Evolutionary conservation across 441 rosid species (phyloP).

Genomic region (Viola pubescens): DNA sequence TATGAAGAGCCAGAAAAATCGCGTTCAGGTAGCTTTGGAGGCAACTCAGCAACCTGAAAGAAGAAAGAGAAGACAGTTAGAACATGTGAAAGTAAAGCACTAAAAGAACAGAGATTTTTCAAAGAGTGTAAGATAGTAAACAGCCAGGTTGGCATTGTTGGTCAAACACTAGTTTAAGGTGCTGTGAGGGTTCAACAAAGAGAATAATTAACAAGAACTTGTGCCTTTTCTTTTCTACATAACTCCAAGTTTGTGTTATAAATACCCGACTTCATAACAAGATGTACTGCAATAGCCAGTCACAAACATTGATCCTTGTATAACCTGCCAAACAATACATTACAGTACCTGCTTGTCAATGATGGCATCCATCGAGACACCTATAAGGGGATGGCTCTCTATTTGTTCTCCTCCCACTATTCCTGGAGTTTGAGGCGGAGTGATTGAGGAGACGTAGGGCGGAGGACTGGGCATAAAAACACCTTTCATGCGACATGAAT

Average conservation of each 20-base stretch:
- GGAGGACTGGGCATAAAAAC: conserved; percentile 56
- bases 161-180: not conserved
- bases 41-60: conserved; percentile 47
- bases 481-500: conserved; percentile 69
- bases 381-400: conserved; percentile 37
- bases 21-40: conserved; percentile 54
- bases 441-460: conserved; percentile 51
- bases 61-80: conserved; percentile 11
- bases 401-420: conserved; percentile 47
- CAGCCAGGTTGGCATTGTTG: too few relatives aligned
- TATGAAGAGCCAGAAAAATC: conserved; percentile 75
- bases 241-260: not conserved
- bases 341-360: conserved; percentile 71
- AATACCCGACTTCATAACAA: conserved; percentile 6
- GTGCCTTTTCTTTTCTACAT: not conserved
- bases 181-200: conserved; percentile 1
- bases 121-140: too few relatives aligned
- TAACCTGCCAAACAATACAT: conserved; percentile 1
- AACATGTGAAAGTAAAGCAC: not conserved
- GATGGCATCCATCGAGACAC: conserved; percentile 44
- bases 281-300: conserved; percentile 1
- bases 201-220: not conserved
- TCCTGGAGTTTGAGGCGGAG: conserved; percentile 44
- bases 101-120: too few relatives aligned
- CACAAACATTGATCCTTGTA: conserved; percentile 6